These are phyloP conservation scores for Boechera stricta DNA, from an alignment of 345 rosid species.

Conservation along the genomic window DNA sequence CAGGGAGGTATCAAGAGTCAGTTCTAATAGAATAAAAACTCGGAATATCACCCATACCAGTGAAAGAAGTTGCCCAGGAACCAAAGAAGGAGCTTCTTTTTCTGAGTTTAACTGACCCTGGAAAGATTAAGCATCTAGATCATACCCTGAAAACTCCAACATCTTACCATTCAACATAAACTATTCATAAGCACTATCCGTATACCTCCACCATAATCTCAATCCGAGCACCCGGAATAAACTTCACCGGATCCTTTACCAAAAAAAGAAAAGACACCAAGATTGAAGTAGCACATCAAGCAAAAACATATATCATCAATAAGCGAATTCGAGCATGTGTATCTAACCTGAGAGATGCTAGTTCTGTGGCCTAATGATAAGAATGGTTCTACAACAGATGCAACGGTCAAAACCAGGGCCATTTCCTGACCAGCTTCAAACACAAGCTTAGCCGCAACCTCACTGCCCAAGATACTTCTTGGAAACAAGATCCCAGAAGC, in stretches of 20 bases:
- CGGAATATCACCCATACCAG: conserved; percentile 55
- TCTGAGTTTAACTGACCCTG: conserved; percentile 54
- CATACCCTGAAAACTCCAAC: conserved; percentile 8
- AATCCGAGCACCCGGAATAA: conserved; percentile 77
- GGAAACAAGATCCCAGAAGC: conserved; percentile 89
- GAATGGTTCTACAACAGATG: conserved; percentile 88
- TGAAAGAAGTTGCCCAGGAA: conserved; percentile 58
- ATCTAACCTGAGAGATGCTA: conserved; percentile 58
- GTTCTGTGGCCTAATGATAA: conserved; percentile 53
- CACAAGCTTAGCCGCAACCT: conserved; percentile 48
- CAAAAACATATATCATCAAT: not conserved
- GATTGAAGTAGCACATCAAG: not conserved
- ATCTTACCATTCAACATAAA: conserved; percentile 34
- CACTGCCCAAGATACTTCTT: conserved; percentile 49
- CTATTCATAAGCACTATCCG: not conserved
- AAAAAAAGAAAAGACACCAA: conserved; percentile 33
- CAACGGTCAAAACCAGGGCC: conserved; percentile 71
- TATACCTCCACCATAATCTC: conserved; percentile 83
- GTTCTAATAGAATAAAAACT: not conserved
- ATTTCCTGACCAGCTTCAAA: conserved; percentile 41
- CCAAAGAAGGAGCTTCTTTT: conserved; percentile 55
- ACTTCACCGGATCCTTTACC: conserved; percentile 64
- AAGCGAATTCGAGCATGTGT: not conserved
- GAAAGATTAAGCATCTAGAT: conserved; percentile 35
- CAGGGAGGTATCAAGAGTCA: not conserved